A percentile compares a stretch with the other conserved stretches of the same genome.
Conservation (phyloP, 2,329 filamentous ascomycete genomes). For the Niveomyces coronatus region DNA sequence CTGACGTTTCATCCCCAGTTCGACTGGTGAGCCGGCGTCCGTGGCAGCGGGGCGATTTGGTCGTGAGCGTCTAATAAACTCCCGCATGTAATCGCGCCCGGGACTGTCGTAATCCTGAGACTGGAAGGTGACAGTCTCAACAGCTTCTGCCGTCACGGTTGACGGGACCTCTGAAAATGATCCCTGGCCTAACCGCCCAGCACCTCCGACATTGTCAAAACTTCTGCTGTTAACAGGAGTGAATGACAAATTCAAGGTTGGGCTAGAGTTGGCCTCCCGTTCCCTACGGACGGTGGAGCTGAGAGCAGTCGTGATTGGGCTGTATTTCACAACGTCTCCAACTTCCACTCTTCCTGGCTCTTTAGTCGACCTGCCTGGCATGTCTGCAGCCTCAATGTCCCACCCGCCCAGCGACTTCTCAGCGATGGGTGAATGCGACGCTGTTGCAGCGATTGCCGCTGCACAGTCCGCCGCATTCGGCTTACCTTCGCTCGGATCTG, state of each 20-base stretch:
- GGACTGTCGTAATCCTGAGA: constrained; percentile 22
- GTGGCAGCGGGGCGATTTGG: constrained; percentile 19
- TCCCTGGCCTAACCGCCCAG: background rate
- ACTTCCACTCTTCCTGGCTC: background rate
- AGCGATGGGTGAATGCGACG: background rate
- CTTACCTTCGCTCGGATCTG: no score
- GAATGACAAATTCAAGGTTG: constrained; percentile 15
- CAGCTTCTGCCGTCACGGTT: background rate
- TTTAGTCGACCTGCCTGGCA: constrained; percentile 1
- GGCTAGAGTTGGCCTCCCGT: constrained; percentile 4
- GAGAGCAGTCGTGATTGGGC: constrained; percentile 1
- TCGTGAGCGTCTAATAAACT: constrained; percentile 26
- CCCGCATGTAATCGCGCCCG: constrained; percentile 24
- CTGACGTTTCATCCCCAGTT: constrained; percentile 16
- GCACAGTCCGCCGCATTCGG: background rate
- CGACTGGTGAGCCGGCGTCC: constrained; percentile 22
- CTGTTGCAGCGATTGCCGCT: background rate
- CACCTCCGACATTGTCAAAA: background rate
- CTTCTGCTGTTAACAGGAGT: constrained; percentile 17
- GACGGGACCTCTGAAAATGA: constrained; percentile 4
- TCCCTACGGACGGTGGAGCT: background rate
- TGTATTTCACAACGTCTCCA: constrained; percentile 1
- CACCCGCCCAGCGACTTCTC: background rate
- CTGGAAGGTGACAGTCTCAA: constrained; percentile 1
- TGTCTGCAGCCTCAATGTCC: background rate